Base-by-base conservation (phyloP, 2,329 filamentous ascomycete species). In the Beauveria brongniartii region DNA sequence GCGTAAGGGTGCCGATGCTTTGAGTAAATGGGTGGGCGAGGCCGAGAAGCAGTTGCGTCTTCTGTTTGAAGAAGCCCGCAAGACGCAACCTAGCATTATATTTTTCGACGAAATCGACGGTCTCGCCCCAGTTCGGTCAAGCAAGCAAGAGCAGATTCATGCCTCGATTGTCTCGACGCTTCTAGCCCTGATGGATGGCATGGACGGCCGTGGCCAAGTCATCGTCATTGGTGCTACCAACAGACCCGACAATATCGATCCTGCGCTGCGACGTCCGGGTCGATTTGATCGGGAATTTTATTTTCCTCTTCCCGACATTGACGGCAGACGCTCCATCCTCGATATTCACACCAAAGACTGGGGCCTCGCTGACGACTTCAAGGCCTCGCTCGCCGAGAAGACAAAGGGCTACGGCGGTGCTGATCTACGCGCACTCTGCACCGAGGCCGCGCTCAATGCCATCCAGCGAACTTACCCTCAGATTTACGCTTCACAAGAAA, bases 31-130 rank as follows among this genome's bases (percentile, higher is more conserved):
- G 94, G 94, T 99, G 57, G 94, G 94, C 71, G 94, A 99, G 75
- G 94, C 95, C 10, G 94, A 99, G 75, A 89, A 93, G 74, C 94
- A 99, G 72, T 83, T 99, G 59, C 87, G 94, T 51, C 78, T 97
- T 61, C 81, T 99, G 5, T 99, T 99, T 65, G 94, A 97, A 68
- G 94, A 99, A 74, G 94, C 94, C 18, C 84, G 93, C 64, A 94
- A 92, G 72, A 97, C 89, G 1, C 94, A 99, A 70, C 94, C 94
- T 0, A 97, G 93, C 73, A 99, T 99, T 74, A 99, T 99, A 73
- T 99, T 99, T 78, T 97, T 99, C 68, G 94, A 99, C 72, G 94
- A 99, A 73, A 99, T 99, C 67, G 94, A 99, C 75, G 94, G 94
- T 60, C 81, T 99, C 65, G 94, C 94, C 3, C 95, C 94, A 56